Percentiles rank a stretch among this genome's conserved stretches.
Conservation (phyloP, 345 rosid species). For the Acer negundo region DNA sequence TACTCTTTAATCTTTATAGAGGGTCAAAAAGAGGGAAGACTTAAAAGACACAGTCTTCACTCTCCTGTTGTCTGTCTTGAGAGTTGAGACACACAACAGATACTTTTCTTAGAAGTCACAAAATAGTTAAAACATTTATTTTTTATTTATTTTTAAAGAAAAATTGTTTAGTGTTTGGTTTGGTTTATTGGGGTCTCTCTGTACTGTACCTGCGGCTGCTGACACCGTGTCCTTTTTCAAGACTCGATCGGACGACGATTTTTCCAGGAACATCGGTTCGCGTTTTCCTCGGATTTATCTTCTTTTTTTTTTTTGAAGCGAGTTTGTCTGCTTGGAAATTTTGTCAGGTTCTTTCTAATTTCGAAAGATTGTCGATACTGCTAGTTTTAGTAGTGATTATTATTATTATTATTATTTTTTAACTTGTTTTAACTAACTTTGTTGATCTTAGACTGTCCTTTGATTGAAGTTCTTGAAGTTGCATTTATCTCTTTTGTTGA, state of each 20-base stretch:
- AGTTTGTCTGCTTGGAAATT: background rate
- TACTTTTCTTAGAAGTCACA: background rate
- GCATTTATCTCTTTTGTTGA: background rate
- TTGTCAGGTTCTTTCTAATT: conserved; percentile 16
- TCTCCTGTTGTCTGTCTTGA: background rate
- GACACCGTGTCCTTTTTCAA: background rate
- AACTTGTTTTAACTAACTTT: background rate
- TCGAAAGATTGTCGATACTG: background rate
- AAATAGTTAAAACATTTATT: no score
- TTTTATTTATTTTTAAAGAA: no score
- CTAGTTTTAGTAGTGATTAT: background rate
- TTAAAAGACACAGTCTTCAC: background rate
- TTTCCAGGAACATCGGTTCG: conserved; percentile 9
- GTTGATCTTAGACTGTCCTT: conserved; percentile 11
- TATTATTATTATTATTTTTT: background rate
- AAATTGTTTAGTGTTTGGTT: background rate
- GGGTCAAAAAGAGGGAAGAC: background rate
- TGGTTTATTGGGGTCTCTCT: background rate
- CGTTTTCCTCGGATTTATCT: background rate
- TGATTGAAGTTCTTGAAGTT: conserved; percentile 10
- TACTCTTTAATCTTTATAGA: no score
- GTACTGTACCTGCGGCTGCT: background rate
- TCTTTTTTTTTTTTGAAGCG: background rate
- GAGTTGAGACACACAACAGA: background rate
- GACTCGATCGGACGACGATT: background rate